Base-by-base conservation (phyloP, 2,329 filamentous ascomycete genomes). In the Rhynchosporium secalis region DNA sequence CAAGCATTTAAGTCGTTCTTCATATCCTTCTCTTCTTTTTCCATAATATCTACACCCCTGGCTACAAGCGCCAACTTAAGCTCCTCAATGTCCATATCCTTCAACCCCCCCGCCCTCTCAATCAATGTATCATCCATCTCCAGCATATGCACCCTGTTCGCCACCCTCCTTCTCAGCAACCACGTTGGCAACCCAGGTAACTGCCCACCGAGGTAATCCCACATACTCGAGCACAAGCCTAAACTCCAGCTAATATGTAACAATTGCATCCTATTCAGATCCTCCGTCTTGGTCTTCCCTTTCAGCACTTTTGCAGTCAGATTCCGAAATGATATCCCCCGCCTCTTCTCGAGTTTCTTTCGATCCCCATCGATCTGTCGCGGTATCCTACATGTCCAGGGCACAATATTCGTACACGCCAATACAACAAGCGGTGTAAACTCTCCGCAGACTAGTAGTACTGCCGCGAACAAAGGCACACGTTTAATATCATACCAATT, bases 361-460 rank as follows among this genome's bases (percentile, higher is more conserved):
- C 86, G 76, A 45, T 86, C 81, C 41, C 76, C 75, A n/a, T 81
- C 78, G 6, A 91, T 78, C 77, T 97, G 94, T 45, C 78, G 79
- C 0, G 94, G 94, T 62, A 97, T 89, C 10, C 92, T 85, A 75
- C 94, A 97, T 0, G 91, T 89, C 69, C 86, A 85, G 0, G 94
- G 94, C 31, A 96, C 89, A 28, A 92, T 79, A 43, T 78, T 78
- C 26, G 87, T 86, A 31, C 96, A 78, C 38, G 86, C 83, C 6
- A 92, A 78, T 1, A 96, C 88, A 5, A 96, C 76, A 5, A 98
- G 72, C 0, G 93, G 92, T 1, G 93, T 91, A 77, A 96, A 88
- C 76, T 98, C 94, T 31, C 92, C 94, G 73, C 90, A 91, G 15
- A 96, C 66, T 0, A 94, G 71, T 6, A 96, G 80, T 56, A 97